phyloP scores from a whole-genome alignment of 2,329 filamentous ascomycete genomes.

The Neurospora crassa region DNA sequence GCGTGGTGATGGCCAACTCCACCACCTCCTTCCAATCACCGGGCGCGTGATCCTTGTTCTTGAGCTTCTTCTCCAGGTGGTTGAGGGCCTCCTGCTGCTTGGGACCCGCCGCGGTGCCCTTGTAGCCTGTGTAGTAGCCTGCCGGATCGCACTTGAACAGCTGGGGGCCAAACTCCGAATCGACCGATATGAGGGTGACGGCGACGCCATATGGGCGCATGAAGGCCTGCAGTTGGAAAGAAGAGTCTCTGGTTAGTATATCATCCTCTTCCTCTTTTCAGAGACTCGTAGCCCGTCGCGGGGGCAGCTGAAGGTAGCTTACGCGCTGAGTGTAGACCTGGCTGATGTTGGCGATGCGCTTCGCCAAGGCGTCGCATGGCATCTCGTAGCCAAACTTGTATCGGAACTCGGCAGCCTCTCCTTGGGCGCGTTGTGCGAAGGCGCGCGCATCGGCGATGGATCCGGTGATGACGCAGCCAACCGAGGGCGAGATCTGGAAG shows the following conservation, averaged over 20 bases:
- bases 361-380: constrained; percentile 93
- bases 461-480: constrained; percentile 97
- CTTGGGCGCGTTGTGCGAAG: constrained; percentile 83
- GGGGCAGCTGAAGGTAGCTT: constrained; percentile 14
- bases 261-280: neutral
- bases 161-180: constrained; percentile 85
- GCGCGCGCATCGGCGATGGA: constrained; percentile 96
- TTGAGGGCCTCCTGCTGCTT: constrained; percentile 99
- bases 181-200: constrained; percentile 87
- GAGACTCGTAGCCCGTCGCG: neutral
- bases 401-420: constrained; percentile 92
- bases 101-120: constrained; percentile 90
- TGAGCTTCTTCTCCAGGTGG: constrained; percentile 98
- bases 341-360: constrained; percentile 96
- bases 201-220: constrained; percentile 97
- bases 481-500: constrained; percentile 90
- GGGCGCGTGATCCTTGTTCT: constrained; percentile 93
- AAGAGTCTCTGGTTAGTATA: constrained; percentile 15
- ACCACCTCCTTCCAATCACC: constrained; percentile 96
- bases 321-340: constrained; percentile 98
- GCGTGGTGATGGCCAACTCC: constrained; percentile 86
- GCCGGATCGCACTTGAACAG: constrained; percentile 98
- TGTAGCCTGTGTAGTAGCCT: constrained; percentile 97
- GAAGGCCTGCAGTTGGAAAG: constrained; percentile 52
- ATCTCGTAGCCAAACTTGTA: constrained; percentile 99